A percentile compares a stretch with the other conserved stretches of the same genome.
These are phyloP conservation scores for Boletellus ananas DNA, from an alignment of 768 basidiomycete species.

Conservation along the genomic window DNA sequence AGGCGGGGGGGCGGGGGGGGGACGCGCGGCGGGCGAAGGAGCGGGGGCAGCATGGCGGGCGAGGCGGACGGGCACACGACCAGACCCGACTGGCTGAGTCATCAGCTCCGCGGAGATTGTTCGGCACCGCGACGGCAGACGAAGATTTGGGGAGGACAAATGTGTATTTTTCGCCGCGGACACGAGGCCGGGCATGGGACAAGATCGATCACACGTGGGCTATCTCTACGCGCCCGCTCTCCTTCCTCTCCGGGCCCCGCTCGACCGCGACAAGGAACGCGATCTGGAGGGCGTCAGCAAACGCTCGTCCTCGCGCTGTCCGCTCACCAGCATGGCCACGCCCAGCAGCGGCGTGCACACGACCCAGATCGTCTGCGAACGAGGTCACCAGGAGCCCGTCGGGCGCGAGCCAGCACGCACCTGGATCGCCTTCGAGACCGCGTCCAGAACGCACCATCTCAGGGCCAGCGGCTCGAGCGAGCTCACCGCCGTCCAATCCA, in stretches of 20 bases:
- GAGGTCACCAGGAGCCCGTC: constrained; percentile 4
- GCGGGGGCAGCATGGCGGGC: neutral
- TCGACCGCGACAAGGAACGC: constrained; percentile 24
- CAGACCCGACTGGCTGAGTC: neutral
- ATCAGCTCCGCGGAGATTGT: too few relatives aligned
- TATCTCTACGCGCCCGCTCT: too few relatives aligned
- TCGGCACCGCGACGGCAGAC: too few relatives aligned
- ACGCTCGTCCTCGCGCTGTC: constrained; percentile 2
- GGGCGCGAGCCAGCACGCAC: constrained; percentile 34
- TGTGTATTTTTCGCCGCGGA: too few relatives aligned
- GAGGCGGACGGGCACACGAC: constrained; percentile 23
- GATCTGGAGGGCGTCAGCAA: constrained; percentile 20
- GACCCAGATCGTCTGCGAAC: constrained; percentile 62
- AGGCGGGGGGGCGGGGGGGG: too few relatives aligned
- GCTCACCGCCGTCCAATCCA: constrained; percentile 52
- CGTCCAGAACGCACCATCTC: constrained; percentile 44
- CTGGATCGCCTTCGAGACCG: constrained; percentile 61
- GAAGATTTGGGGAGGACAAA: too few relatives aligned
- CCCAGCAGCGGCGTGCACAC: constrained; percentile 69
- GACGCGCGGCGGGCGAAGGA: constrained; percentile 11
- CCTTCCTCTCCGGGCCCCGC: too few relatives aligned
- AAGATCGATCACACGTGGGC: too few relatives aligned
- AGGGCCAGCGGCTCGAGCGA: constrained; percentile 44
- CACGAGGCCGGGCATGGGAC: too few relatives aligned
- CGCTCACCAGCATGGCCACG: constrained; percentile 56